Conservation (phyloP, 2,329 filamentous ascomycete species). For the Leptographium radiaticola region DNA sequence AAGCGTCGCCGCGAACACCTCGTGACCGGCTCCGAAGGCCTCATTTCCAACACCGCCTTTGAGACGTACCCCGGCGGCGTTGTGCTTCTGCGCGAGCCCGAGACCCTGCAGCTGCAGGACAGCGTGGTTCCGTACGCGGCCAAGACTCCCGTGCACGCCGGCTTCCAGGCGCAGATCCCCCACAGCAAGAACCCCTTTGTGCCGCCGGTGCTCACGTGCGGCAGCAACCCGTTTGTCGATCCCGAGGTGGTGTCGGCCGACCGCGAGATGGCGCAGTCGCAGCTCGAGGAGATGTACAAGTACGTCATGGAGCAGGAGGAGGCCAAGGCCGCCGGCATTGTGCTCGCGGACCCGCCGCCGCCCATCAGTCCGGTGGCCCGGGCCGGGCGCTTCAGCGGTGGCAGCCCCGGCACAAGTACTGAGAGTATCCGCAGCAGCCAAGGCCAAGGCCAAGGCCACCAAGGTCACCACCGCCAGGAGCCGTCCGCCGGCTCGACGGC, state of each 20-base stretch:
- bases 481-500: conserved; percentile 17
- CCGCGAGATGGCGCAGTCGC: conserved; percentile 59
- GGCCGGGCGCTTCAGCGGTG: background rate
- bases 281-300: conserved; percentile 83
- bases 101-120: conserved; percentile 14
- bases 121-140: conserved; percentile 15
- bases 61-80: conserved; percentile 19
- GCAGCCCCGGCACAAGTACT: background rate
- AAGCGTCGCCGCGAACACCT: conserved; percentile 41
- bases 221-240: conserved; percentile 61
- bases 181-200: background rate
- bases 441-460: background rate
- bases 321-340: conserved; percentile 44
- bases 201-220: conserved; percentile 25
- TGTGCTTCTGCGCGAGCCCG: conserved; percentile 6
- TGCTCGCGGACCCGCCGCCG: conserved; percentile 29
- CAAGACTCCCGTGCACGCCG: conserved; percentile 21
- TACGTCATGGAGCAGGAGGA: conserved; percentile 84
- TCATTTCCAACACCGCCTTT: too few relatives aligned
- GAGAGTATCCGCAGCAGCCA: conserved; percentile 10
- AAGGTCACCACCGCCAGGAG: conserved; percentile 2
- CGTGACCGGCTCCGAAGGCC: conserved; percentile 37
- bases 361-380: conserved; percentile 14
- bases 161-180: conserved; percentile 35
- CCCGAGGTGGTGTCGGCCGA: conserved; percentile 63